Conservation (phyloP, 73 alveolate species). For the Paramecium pentaurelia region DNA sequence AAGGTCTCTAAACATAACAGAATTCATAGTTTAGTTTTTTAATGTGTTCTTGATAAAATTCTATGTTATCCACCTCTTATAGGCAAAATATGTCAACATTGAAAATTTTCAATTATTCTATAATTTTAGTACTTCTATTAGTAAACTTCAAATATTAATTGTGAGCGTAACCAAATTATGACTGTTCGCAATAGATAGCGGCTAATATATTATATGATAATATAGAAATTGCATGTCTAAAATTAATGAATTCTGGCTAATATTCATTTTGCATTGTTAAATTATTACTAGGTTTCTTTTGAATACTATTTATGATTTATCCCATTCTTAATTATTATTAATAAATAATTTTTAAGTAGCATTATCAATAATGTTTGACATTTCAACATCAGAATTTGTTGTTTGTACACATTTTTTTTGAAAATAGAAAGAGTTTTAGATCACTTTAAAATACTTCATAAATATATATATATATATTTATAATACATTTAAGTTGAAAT, state of each 20-base stretch:
- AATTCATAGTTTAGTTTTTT: background rate
- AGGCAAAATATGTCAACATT: slow-evolving; percentile 43
- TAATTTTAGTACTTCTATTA: slow-evolving; percentile 21
- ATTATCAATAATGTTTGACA: background rate
- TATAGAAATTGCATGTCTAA: slow-evolving; percentile 27
- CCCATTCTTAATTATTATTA: background rate
- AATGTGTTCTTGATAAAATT: background rate
- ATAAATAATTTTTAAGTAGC: background rate
- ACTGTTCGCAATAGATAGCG: slow-evolving; percentile 24
- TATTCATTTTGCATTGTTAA: background rate
- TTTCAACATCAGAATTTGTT: too few species aligned
- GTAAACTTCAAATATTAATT: background rate
- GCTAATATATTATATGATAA: slow-evolving; percentile 54
- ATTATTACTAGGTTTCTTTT: background rate
- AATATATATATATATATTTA: too few species aligned
- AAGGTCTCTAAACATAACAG: background rate
- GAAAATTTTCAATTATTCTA: background rate
- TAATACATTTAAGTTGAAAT: background rate
- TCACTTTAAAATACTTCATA: too few species aligned
- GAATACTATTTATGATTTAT: background rate
- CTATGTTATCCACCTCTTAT: slow-evolving; percentile 26
- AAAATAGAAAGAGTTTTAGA: too few species aligned
- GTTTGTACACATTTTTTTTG: background rate
- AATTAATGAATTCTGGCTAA: background rate
- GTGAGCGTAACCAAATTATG: background rate